Percentiles rank a stretch among this genome's conserved stretches.
These are phyloP conservation scores for Tricholoma saponaceum DNA, from an alignment of 768 basidiomycete species.

Conservation along the genomic window DNA sequence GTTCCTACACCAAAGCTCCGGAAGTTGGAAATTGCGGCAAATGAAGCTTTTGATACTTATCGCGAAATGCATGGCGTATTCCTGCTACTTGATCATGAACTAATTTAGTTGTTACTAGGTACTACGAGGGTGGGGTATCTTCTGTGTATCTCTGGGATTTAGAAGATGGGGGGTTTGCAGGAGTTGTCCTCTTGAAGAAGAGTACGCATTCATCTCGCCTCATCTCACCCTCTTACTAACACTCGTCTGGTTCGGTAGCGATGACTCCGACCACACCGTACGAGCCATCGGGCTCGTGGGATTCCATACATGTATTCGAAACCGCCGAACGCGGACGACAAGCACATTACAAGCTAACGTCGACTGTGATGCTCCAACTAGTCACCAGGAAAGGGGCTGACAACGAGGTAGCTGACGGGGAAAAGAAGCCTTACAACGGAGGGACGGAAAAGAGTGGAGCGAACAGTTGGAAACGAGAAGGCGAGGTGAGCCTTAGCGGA, in stretches of 20 bases:
- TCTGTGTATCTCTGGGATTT: conserved; percentile 98
- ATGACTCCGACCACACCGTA: conserved; percentile 51
- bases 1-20: conserved; percentile 80
- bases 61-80: conserved; percentile 70
- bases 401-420: conserved; percentile 19
- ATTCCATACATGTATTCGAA: conserved; percentile 98
- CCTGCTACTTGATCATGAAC: not conserved
- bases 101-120: conserved; percentile 40
- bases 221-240: conserved; percentile 2
- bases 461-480: conserved; percentile 55
- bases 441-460: conserved; percentile 34
- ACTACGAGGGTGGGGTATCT: conserved; percentile 97
- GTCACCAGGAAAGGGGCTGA: conserved; percentile 47
- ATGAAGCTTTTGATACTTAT: conserved; percentile 97
- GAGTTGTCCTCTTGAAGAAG: conserved; percentile 95
- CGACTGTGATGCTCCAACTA: conserved; percentile 94
- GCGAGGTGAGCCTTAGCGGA: conserved; percentile 83
- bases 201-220: conserved; percentile 41
- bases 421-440: conserved; percentile 23
- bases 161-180: conserved; percentile 94
- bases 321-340: conserved; percentile 86
- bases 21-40: conserved; percentile 88
- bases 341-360: conserved; percentile 96
- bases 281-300: conserved; percentile 88
- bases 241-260: conserved; percentile 31